These are phyloP conservation scores for Pulveroboletus sp. DNA, from an alignment of 768 basidiomycete species.

Conservation along the genomic window DNA sequence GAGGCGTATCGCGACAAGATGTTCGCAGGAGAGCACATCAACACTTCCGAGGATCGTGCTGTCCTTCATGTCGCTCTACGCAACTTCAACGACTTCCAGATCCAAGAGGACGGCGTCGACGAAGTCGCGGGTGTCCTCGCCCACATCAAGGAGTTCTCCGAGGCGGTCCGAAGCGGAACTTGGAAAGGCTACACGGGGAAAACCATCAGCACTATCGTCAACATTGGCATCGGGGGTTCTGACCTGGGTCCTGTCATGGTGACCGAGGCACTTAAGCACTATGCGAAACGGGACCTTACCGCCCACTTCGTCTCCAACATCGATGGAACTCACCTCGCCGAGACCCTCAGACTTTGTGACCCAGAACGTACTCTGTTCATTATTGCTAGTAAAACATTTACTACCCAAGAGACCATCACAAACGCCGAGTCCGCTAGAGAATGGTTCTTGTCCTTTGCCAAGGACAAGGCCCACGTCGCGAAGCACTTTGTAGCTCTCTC, in stretches of 20 bases:
- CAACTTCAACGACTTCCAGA: constrained; percentile 72
- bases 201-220: constrained; percentile 90
- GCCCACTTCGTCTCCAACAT: constrained; percentile 95
- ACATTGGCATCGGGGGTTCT: constrained; percentile 98
- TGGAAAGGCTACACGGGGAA: constrained; percentile 99
- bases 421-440: constrained; percentile 92
- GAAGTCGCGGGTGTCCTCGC: constrained; percentile 81
- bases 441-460: constrained; percentile 88
- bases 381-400: constrained; percentile 99
- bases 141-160: constrained; percentile 90
- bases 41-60: constrained; percentile 96
- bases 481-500: constrained; percentile 99
- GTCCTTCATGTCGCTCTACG: constrained; percentile 95
- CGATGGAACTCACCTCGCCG: constrained; percentile 95
- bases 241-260: constrained; percentile 99
- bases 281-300: constrained; percentile 84
- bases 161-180: constrained; percentile 76
- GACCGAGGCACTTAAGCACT: constrained; percentile 93
- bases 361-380: constrained; percentile 96
- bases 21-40: constrained; percentile 96
- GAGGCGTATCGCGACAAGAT: constrained; percentile 87
- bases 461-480: constrained; percentile 88
- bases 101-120: constrained; percentile 75
- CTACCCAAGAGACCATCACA: constrained; percentile 99
- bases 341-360: constrained; percentile 76